Evolutionary conservation across 495 filamentous ascomycete genomes (phyloP), one percentile per base, ranked within the genome.

Genomic region (Usnea hakonensis): DNA sequence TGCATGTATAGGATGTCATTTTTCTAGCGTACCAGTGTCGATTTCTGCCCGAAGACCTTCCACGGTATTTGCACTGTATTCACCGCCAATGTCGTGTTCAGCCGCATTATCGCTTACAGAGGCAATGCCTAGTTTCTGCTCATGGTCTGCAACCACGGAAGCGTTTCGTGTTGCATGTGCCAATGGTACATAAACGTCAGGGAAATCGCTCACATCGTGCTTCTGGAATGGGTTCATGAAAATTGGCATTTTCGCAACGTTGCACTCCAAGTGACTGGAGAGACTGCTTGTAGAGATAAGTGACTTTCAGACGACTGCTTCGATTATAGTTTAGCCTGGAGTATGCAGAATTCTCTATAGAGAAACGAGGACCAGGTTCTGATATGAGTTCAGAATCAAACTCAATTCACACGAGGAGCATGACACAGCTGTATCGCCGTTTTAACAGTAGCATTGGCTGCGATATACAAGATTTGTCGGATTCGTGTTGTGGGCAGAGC

Each of bases 161-260:
- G 65, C 61, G 61, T 73, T 73, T 33, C 69, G 73, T 16, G 73
- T 70, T 21, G 73, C 76, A 60, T 75, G 69, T n/a, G 75, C 68
- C 44, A 85, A 70, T 14, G 81, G 80, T 2, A 84, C 74, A 21
- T 81, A 76, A n/a, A 82, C 79, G 16, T 77, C 75, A 2, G 77
- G 74, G 66, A 79, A 82, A 40, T 79, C 75, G 35, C 64, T 68
- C 48, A 75, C 73, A 61, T 83, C 79, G 60, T 76, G 73, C 58
- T 72, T 74, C 58, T 76, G 73, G 69, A 84, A 83, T 1, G 80
- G 81, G 58, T 81, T 84, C 64, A 81, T 55, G 40, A 68, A 74
- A 37, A 63, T 17, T 44, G 62, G 66, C 73, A 77, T 77, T 40
- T 8, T 59, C 55, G 13, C 21, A 17, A 41, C n/a, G 21, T 35